Conservation (phyloP, 2,329 filamentous ascomycete species). For the Graphilbum fragrans region DNA sequence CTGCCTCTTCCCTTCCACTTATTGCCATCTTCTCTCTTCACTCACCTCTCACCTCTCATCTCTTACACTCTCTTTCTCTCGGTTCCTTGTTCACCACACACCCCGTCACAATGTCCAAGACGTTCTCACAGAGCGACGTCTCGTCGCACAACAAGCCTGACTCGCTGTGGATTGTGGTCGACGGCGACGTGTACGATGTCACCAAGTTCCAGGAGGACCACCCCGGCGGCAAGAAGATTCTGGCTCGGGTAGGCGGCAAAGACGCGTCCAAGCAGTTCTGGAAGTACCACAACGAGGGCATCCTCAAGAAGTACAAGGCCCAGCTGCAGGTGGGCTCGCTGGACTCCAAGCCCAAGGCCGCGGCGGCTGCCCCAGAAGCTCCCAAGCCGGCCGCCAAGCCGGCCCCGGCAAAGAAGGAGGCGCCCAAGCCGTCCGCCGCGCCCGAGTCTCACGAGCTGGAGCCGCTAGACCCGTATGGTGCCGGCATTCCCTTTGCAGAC, state of each 20-base stretch:
- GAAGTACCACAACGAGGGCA: slow-evolving; percentile 73
- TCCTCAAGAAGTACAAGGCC: slow-evolving; percentile 75
- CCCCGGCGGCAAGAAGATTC: slow-evolving; percentile 59
- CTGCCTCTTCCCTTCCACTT: neutral
- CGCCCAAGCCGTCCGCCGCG: slow-evolving; percentile 24
- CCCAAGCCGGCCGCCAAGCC: slow-evolving; percentile 19
- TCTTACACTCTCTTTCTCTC: neutral
- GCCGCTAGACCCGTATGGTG: slow-evolving; percentile 72
- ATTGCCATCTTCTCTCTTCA: slow-evolving; percentile 12
- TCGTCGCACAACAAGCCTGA: slow-evolving; percentile 82
- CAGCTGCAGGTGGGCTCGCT: slow-evolving; percentile 77
- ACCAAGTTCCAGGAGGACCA: slow-evolving; percentile 81
- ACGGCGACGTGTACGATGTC: slow-evolving; percentile 91
- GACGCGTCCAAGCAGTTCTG: slow-evolving; percentile 57
- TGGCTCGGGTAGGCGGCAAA: slow-evolving; percentile 51
- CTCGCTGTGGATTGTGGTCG: slow-evolving; percentile 79
- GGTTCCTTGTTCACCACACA: neutral
- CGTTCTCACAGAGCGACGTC: slow-evolving; percentile 74
- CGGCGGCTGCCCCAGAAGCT: slow-evolving; percentile 43
- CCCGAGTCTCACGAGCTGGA: slow-evolving; percentile 36
- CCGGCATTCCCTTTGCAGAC: slow-evolving; percentile 82
- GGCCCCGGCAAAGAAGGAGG: slow-evolving; percentile 25
- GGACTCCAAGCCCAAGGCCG: slow-evolving; percentile 66
- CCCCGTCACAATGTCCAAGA: slow-evolving; percentile 64
- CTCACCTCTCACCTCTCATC: neutral